Percentiles rank a stretch among this genome's conserved stretches.
Conservation (phyloP, 2,329 filamentous ascomycete species). For the Allantophomopsis lycopodina region DNA sequence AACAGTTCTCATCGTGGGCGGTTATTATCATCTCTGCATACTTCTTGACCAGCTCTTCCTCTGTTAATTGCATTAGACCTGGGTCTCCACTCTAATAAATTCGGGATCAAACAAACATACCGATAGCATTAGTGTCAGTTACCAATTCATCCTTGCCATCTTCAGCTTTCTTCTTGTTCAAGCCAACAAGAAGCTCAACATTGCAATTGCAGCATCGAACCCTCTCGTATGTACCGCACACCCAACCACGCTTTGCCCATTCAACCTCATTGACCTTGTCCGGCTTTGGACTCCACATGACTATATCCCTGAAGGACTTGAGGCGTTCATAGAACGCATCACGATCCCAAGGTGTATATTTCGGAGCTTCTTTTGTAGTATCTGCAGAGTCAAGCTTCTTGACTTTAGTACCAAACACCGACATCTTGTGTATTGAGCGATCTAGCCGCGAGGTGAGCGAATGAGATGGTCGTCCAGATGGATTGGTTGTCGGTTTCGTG, state of each 20-base stretch:
- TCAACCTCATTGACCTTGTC: conserved; percentile 75
- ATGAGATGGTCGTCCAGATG: no score
- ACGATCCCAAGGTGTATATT: conserved; percentile 79
- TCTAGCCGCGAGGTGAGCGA: no score
- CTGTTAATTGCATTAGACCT: conserved; percentile 17
- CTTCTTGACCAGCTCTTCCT: conserved; percentile 58
- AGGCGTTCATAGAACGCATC: conserved; percentile 68
- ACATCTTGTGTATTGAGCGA: no score
- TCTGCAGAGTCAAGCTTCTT: no score
- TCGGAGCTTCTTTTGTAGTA: conserved; percentile 26
- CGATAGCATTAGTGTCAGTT: conserved; percentile 45
- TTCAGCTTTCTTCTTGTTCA: conserved; percentile 49
- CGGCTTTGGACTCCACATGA: conserved; percentile 88
- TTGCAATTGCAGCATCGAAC: conserved; percentile 79
- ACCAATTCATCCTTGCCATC: conserved; percentile 40
- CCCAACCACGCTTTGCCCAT: conserved; percentile 91
- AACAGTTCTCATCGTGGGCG: conserved; percentile 67
- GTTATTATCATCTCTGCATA: conserved; percentile 61
- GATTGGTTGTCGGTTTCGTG: conserved; percentile 3
- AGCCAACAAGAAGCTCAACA: conserved; percentile 69
- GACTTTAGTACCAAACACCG: no score
- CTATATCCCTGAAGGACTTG: conserved; percentile 81
- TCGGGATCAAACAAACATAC: conserved; percentile 18
- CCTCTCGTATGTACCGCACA: conserved; percentile 69
- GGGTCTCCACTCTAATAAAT: neutral